Evolutionary conservation across 1,139 yeast species (phyloP).

Genomic region (Pichia sp.): DNA sequence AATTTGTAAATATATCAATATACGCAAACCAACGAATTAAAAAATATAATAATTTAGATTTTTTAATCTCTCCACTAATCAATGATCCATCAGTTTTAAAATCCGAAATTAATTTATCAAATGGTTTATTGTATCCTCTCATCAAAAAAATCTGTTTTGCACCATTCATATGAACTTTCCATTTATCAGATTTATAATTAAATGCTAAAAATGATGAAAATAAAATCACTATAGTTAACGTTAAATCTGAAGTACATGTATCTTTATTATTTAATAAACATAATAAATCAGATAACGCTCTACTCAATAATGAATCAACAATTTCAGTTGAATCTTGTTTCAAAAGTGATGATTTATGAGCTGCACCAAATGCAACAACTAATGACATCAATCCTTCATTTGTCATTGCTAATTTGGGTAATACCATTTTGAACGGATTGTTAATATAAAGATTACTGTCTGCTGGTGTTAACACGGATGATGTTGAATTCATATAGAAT

Average conservation of each 20-base stretch:
- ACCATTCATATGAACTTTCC: conserved; percentile 63
- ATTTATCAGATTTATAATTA: conserved; percentile 43
- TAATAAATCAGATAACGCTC: conserved; percentile 55
- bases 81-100: conserved; percentile 13
- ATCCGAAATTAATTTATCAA: conserved; percentile 26
- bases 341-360: conserved; percentile 37
- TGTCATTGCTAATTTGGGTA: conserved; percentile 67
- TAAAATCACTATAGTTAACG: conserved; percentile 57
- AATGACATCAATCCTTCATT: conserved; percentile 54
- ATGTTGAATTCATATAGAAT: conserved; percentile 57
- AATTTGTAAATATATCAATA: conserved; percentile 60
- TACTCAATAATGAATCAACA: conserved; percentile 44
- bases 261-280: conserved; percentile 43
- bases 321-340: conserved; percentile 38
- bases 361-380: conserved; percentile 61
- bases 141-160: conserved; percentile 63
- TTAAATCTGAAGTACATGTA: conserved; percentile 57
- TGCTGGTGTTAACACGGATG: conserved; percentile 62
- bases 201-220: conserved; percentile 61
- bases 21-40: conserved; percentile 68
- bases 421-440: conserved; percentile 60
- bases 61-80: conserved; percentile 24
- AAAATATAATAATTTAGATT: conserved; percentile 48
- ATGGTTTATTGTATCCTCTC: conserved; percentile 38
- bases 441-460: conserved; percentile 49